phyloP scores from a whole-genome alignment of 2,329 filamentous ascomycete species.

The Claviceps purpurea region DNA sequence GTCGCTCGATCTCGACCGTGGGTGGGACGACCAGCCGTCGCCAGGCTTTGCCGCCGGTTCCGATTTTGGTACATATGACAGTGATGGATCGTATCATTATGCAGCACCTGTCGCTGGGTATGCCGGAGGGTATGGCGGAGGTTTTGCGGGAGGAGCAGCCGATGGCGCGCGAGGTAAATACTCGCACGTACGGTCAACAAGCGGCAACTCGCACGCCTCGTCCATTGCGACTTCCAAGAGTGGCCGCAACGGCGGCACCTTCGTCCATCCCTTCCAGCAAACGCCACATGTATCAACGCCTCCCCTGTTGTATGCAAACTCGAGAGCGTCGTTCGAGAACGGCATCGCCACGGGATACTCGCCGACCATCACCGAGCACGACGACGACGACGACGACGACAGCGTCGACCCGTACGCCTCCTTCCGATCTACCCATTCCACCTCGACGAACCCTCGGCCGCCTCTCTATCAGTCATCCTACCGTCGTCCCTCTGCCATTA shows the following conservation, averaged over 20 bases:
- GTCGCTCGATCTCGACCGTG: constrained; percentile 48
- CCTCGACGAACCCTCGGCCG: constrained; percentile 4
- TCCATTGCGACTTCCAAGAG: constrained; percentile 43
- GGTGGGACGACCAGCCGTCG: constrained; percentile 39
- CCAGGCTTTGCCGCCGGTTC: constrained; percentile 4
- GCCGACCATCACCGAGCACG: constrained; percentile 40
- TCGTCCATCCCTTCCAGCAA: constrained; percentile 53
- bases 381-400: constrained; percentile 31
- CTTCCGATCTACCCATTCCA: constrained; percentile 8
- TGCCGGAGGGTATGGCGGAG: constrained; percentile 27
- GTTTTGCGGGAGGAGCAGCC: constrained; percentile 19
- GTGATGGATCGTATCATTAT: constrained; percentile 12
- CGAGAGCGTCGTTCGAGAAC: constrained; percentile 37
- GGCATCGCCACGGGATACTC: constrained; percentile 26
- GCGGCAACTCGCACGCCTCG: constrained; percentile 38
- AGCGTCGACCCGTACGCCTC: constrained; percentile 12
- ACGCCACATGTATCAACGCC: constrained; percentile 48
- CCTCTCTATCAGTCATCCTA: constrained; percentile 6
- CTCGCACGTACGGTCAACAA: constrained; percentile 44
- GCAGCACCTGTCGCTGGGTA: constrained; percentile 2
- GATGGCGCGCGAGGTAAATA: constrained; percentile 20
- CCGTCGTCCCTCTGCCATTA: constrained; percentile 19
- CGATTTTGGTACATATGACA: constrained; percentile 16
- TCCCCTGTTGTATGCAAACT: constrained; percentile 44
- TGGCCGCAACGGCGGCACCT: constrained; percentile 31